Base-by-base conservation (phyloP, 2,329 filamentous ascomycete species). In the Hypoxylon sp. region DNA sequence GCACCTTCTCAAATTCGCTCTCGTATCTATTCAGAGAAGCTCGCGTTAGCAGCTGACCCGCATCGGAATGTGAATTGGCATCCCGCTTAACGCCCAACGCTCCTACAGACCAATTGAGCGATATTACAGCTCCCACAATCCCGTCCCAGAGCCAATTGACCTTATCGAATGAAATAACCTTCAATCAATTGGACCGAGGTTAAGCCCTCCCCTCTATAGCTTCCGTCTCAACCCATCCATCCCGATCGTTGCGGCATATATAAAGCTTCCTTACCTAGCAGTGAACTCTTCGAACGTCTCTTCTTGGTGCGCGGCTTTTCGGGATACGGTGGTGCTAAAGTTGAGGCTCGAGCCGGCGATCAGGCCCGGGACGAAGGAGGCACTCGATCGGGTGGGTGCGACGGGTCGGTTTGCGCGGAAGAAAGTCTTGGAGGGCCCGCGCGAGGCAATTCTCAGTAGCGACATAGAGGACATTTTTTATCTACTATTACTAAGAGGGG, bases 211-310 rank as follows among this genome's bases (percentile, higher is more conserved):
- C n/a, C 39, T 29, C 37, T 19, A 22, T 33, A 50, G n/a, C 64
- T 39, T 22, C 22, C 42, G 5, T 51, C 26, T 37, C 2, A n/a
- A 47, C 37, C 26, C 46, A 42, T 48, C n/a, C 29, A 35, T 19
- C 35, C 37, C 17, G 5, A 31, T 31, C 24, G 48, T 42, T 33
- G 50, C 46, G n/a, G 39, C 42, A 37, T 51, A 39, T 31, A 31
- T 31, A 46, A 48, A 57, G 33, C 74, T 75, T 77, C 78, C 87
- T 84, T 93, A 99, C 96, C 96, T 94, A 78, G 94, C 92, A 84
- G 93, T 94, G 85, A 99, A 99, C 87, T 98, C 94, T 87, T 99
- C 96, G 78, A 97, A 99, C 78, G 92, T 97, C 90, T 99, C 96
- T 84, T 99, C 96, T 80, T 71, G 91, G 89, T 84, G 97, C 93